These are phyloP conservation scores for Aspergillus aculeatinus DNA, from an alignment of 2,329 filamentous ascomycete species.

Conservation along the genomic window DNA sequence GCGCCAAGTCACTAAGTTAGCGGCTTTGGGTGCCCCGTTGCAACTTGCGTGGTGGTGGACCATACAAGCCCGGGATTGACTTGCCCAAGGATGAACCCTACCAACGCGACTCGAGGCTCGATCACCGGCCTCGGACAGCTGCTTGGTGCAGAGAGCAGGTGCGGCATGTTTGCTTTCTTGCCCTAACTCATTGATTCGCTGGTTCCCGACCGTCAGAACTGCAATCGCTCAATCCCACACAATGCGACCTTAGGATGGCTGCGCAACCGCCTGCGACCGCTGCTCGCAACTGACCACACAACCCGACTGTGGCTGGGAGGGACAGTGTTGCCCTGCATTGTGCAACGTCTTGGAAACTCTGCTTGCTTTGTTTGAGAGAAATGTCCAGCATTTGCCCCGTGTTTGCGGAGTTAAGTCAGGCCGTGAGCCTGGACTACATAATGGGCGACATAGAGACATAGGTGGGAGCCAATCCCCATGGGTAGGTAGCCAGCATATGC, in stretches of 20 bases:
- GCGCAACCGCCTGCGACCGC: neutral
- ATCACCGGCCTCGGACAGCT: neutral
- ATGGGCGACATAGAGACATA: neutral
- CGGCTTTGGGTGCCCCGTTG: neutral
- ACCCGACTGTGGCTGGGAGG: neutral
- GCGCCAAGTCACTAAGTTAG: neutral
- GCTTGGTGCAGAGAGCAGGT: neutral
- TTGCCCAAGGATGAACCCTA: neutral
- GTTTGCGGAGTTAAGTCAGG: slow-evolving; percentile 1
- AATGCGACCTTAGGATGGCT: neutral
- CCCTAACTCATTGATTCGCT: neutral
- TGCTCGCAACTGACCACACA: neutral
- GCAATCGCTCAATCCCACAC: neutral
- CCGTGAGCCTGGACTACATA: neutral
- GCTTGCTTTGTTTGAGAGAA: neutral
- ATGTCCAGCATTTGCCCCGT: neutral
- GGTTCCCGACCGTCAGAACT: neutral
- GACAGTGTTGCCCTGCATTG: neutral
- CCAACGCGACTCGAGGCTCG: neutral
- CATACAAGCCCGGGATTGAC: neutral
- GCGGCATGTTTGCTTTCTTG: neutral
- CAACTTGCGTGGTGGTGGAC: neutral
- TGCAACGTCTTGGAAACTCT: neutral
- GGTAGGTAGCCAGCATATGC: neutral
- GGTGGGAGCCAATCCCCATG: too few relatives aligned